Conservation (phyloP, 192 early-diverging fungal genomes). For the Entrophospora sp. region DNA sequence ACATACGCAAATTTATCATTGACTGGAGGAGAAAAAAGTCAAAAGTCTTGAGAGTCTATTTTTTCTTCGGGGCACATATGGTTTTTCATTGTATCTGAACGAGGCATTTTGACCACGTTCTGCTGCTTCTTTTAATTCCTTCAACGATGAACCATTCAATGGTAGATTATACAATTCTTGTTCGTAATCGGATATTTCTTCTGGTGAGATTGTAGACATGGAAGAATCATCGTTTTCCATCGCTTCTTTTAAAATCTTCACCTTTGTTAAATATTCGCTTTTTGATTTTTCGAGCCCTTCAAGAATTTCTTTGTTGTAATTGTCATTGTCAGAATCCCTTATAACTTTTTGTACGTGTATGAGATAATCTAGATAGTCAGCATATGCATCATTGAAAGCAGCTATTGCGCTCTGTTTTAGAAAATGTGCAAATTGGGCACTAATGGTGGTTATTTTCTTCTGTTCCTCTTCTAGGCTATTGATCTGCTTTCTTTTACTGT, state of each 20-base stretch:
- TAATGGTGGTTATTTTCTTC: constrained; percentile 19
- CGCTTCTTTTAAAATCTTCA: constrained; percentile 23
- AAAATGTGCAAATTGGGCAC: constrained; percentile 23
- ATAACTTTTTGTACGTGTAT: constrained; percentile 22
- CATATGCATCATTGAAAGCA: constrained; percentile 21
- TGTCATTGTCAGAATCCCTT: constrained; percentile 5
- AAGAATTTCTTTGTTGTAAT: constrained; percentile 18
- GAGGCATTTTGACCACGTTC: neutral
- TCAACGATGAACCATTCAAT: constrained; percentile 21
- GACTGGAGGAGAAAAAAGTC: too few relatives aligned
- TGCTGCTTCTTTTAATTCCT: constrained; percentile 16
- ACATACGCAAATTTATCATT: too few relatives aligned
- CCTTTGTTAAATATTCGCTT: constrained; percentile 14
- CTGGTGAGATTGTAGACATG: constrained; percentile 6
- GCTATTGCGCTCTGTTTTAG: constrained; percentile 24
- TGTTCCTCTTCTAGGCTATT: constrained; percentile 23
- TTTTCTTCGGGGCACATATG: too few relatives aligned
- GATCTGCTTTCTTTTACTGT: neutral
- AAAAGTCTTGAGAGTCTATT: too few relatives aligned
- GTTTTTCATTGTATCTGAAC: neutral
- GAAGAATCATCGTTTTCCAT: constrained; percentile 14
- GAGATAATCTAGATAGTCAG: constrained; percentile 24
- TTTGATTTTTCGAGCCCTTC: constrained; percentile 16
- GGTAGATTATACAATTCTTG: constrained; percentile 19
- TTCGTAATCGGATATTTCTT: constrained; percentile 3